Percentiles rank a stretch among this genome's conserved stretches.
These are phyloP conservation scores for Papiliotrema fonsecae DNA, from an alignment of 1,284 basidiomycete species.

Conservation along the genomic window DNA sequence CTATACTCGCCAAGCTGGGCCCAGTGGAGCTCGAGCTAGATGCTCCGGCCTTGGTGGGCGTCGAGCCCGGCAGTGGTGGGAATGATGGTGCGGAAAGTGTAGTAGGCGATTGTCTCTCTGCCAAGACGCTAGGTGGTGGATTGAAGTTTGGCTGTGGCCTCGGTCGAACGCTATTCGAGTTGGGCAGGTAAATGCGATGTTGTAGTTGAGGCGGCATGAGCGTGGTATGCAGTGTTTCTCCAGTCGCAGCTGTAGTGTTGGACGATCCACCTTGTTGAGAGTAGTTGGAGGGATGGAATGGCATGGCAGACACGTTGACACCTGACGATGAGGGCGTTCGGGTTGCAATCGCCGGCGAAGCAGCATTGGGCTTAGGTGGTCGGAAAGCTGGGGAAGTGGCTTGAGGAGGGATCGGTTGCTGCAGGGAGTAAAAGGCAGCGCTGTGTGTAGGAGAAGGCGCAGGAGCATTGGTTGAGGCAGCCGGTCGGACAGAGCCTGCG, in stretches of 20 bases:
- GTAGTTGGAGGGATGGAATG: slow-evolving; percentile 32
- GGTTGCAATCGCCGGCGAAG: slow-evolving; percentile 5
- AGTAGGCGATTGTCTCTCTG: slow-evolving; percentile 22
- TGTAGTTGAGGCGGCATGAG: slow-evolving; percentile 46
- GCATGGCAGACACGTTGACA: slow-evolving; percentile 35
- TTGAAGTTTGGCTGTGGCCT: slow-evolving; percentile 40
- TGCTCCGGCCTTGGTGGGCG: background rate
- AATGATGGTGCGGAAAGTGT: slow-evolving; percentile 32
- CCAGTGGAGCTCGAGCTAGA: slow-evolving; percentile 13
- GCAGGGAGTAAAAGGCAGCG: slow-evolving; percentile 18
- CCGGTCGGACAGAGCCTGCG: slow-evolving; percentile 19
- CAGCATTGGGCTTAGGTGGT: slow-evolving; percentile 8
- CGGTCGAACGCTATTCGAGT: slow-evolving; percentile 24
- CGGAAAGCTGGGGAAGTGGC: slow-evolving; percentile 17
- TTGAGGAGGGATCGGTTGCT: slow-evolving; percentile 15
- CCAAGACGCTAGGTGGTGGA: slow-evolving; percentile 36
- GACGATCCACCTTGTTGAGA: slow-evolving; percentile 1
- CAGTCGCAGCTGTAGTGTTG: slow-evolving; percentile 5
- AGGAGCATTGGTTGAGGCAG: slow-evolving; percentile 2
- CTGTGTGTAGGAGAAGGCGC: slow-evolving; percentile 21
- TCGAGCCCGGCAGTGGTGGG: slow-evolving; percentile 36
- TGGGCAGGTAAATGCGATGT: slow-evolving; percentile 46
- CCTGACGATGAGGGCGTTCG: slow-evolving; percentile 12
- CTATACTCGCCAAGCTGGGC: slow-evolving; percentile 44
- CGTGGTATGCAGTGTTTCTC: slow-evolving; percentile 36